Conservation (phyloP, 441 rosid species). For the Arabidopsis lyrata region DNA sequence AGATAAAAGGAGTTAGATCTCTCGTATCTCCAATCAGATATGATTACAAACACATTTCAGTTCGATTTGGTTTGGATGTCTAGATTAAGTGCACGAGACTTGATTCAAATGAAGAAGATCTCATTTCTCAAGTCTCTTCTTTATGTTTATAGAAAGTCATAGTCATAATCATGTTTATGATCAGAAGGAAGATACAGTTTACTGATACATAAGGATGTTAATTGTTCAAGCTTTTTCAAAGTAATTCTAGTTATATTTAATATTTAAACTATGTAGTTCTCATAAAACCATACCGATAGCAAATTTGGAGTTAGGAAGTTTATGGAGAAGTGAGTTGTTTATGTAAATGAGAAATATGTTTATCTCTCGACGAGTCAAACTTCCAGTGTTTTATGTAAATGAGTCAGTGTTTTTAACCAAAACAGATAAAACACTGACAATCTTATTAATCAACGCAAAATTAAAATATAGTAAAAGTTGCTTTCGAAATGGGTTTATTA, state of each 20-base stretch:
- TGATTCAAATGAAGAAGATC: too few species aligned
- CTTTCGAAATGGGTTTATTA: slow-evolving; percentile 25
- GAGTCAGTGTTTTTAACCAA: slow-evolving; percentile 6
- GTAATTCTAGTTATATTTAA: not conserved
- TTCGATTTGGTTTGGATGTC: too few species aligned
- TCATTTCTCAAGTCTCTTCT: too few species aligned
- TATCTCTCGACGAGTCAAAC: not conserved
- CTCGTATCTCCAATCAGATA: too few species aligned
- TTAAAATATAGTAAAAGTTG: slow-evolving; percentile 16
- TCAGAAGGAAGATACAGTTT: too few species aligned
- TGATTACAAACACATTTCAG: too few species aligned
- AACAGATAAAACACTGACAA: not conserved
- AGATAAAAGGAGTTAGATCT: too few species aligned
- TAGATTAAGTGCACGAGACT: too few species aligned
- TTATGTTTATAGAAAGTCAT: too few species aligned
- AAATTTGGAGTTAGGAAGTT: not conserved
- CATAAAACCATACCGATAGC: slow-evolving; percentile 3
- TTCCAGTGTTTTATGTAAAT: not conserved
- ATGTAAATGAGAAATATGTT: not conserved
- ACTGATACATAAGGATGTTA: not conserved
- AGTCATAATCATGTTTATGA: too few species aligned
- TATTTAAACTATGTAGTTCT: not conserved
- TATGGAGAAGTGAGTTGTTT: too few species aligned
- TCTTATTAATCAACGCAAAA: not conserved
- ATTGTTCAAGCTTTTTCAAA: not conserved